These are phyloP conservation scores for Lasiosphaeria hispida DNA, from an alignment of 495 filamentous ascomycete genomes.

Conservation along the genomic window DNA sequence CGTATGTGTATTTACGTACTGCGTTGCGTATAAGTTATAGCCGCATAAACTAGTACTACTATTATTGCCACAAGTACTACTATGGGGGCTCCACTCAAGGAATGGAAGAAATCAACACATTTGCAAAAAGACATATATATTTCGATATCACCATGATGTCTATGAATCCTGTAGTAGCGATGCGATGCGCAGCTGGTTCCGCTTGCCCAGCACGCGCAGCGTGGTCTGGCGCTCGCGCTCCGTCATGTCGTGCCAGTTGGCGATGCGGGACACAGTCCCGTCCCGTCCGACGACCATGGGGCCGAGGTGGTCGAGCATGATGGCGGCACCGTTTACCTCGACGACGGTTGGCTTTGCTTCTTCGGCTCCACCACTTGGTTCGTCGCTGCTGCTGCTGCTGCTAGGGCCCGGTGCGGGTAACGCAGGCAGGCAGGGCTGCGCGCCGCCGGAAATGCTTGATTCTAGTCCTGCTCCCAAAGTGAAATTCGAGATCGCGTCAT, in stretches of 20 bases:
- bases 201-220: constrained; percentile 58
- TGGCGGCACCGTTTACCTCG: constrained; percentile 46
- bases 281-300: constrained; percentile 68
- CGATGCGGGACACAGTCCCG: constrained; percentile 61
- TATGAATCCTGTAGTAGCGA: constrained; percentile 39
- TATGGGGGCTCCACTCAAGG: too few relatives aligned
- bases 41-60: too few relatives aligned
- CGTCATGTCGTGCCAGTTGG: constrained; percentile 67
- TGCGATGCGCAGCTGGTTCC: constrained; percentile 61
- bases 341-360: constrained; percentile 39
- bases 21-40: too few relatives aligned
- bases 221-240: constrained; percentile 61
- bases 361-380: not conserved
- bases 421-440: constrained; percentile 13
- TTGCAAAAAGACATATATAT: not conserved
- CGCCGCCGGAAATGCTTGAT: not conserved
- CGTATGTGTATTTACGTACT: too few relatives aligned
- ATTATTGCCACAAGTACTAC: too few relatives aligned
- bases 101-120: not conserved
- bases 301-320: constrained; percentile 58
- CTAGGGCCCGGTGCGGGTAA: constrained; percentile 26
- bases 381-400: not conserved
- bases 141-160: not conserved
- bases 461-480: too few relatives aligned
- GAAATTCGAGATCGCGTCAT: too few relatives aligned